Conservation (phyloP, 306 rosid genomes). For the Begonia peltatifolia region DNA sequence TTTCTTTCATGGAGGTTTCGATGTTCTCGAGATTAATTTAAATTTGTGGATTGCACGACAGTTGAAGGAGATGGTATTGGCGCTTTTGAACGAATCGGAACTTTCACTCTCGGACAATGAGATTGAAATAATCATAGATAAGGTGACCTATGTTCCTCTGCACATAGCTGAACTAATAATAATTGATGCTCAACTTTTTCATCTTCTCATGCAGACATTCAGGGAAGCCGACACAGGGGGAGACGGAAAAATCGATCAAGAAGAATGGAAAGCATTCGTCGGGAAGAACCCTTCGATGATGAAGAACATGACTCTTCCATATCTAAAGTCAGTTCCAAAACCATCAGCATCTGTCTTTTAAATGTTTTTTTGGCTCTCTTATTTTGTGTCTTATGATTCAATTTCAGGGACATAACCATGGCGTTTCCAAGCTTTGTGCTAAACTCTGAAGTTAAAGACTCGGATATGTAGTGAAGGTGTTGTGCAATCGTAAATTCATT, state of each 20-base stretch:
- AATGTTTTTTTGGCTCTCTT: too few relatives aligned
- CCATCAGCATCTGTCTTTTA: not conserved
- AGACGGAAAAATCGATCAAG: conserved; percentile 55
- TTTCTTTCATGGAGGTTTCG: too few relatives aligned
- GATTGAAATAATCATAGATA: conserved; percentile 42
- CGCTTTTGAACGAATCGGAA: conserved; percentile 47
- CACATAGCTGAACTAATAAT: not conserved
- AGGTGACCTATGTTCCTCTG: conserved; percentile 20
- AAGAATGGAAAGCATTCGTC: conserved; percentile 53
- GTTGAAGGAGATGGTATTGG: conserved; percentile 75
- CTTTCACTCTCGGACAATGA: conserved; percentile 31
- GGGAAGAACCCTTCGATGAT: conserved; percentile 41
- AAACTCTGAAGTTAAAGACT: conserved; percentile 28
- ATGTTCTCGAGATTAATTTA: not conserved
- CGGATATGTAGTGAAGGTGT: not conserved
- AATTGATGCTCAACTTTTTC: not conserved
- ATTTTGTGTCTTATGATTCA: not conserved
- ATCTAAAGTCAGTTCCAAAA: conserved; percentile 32
- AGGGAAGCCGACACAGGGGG: conserved; percentile 54
- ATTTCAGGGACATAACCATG: conserved; percentile 52
- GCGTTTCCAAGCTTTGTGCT: conserved; percentile 70
- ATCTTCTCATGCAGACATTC: conserved; percentile 26
- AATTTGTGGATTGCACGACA: conserved; percentile 14
- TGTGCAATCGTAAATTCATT: too few relatives aligned
- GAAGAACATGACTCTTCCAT: conserved; percentile 60